Base-by-base conservation (phyloP, 768 basidiomycete genomes). In the Coprinopsis strossmayeri region DNA sequence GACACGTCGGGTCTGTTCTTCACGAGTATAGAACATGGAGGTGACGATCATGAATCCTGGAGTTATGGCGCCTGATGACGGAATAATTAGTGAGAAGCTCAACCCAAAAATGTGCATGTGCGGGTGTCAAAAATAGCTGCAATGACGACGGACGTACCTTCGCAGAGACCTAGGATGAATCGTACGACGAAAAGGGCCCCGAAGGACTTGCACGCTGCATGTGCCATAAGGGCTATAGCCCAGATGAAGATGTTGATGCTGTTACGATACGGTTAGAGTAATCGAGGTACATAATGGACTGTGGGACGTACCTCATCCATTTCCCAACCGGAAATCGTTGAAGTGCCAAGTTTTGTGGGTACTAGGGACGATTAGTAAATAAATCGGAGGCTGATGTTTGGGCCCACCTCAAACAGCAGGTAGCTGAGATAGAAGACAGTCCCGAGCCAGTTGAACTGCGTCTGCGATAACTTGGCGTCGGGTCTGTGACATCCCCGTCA, bases 1-100 rank as follows among this genome's bases (percentile, higher is more conserved):
- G 17, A 87, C 76, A 10, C 86, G 68, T 34, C 76, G 53, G 0
- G 82, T 87, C 57, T 85, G 82, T 55, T 88, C 86, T 5, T 62
- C 77, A 44, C 81, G 74, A 0, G 84, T 87, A 56, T 87, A 87
- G 56, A 87, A 88, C 85, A 87, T 87, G 24, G 81, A 78, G 32
- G 70, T 84, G 48, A 87, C 79, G 43, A 88, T 82, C 74, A 88
- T 64, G 61, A 89, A 86, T 0, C 85, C 87, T 1, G 87, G 81
- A 0, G 86, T 87, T 54, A 84, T 78, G 3, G 70, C 50, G 23
- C 50, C 49, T 50, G 21, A 21, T 26, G 5, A 28, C 18, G 28
- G 9, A 32, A 20, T n/a, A 40, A 30, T n/a, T n/a, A n/a, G n/a
- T n/a, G n/a, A n/a, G n/a, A n/a, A n/a, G n/a, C n/a, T n/a, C n/a